Evolutionary conservation across 306 rosid genomes (phyloP), one percentile per base, ranked within the genome.

Genomic region (Prunus mira): DNA sequence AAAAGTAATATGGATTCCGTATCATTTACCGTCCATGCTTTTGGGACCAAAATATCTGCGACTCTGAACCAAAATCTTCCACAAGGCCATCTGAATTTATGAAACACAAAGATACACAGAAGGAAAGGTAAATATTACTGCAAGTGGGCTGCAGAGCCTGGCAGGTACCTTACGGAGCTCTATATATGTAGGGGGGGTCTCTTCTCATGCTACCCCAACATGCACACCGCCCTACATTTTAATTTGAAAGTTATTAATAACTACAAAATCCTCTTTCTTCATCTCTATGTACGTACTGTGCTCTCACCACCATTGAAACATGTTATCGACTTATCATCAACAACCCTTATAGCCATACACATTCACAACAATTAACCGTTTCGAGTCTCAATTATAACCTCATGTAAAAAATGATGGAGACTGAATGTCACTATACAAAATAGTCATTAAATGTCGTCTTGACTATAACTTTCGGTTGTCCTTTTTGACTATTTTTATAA

Each of bases 41-140:
- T 19, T 55, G 85, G 91, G 88, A 64, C 96, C 89, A 78, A 84
- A 77, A 69, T 51, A 82, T 86, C 69, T 75, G 67, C 34, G 24
- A 32, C 67, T 58, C 76, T 41, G 76, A 72, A 45, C 28, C 27
- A 25, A 38, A 71, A 72, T 72, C 55, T 43, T 58, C 43, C 67
- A 14, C 38, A 30, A 72, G 55, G 12, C 10, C 47, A 41, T 57
- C 17, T 7, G 47, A 67, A 67, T 13, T 10, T 13, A 11, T 3
- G 15, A 71, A 71, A 54, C n/a, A n/a, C 17, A 34, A 54, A 50
- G 30, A 24, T 52, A 11, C 45, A 27, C 60, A 9, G 24, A 25
- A 12, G 73, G 30, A 50, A 69, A 69, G 60, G 61, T 10, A 38
- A 38, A 38, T 38, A n/a, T 13, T 22, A 56, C 46, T 32, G 75